Conservation (phyloP, 2,329 filamentous ascomycete genomes). For the Emergomyces pasteurianus region DNA sequence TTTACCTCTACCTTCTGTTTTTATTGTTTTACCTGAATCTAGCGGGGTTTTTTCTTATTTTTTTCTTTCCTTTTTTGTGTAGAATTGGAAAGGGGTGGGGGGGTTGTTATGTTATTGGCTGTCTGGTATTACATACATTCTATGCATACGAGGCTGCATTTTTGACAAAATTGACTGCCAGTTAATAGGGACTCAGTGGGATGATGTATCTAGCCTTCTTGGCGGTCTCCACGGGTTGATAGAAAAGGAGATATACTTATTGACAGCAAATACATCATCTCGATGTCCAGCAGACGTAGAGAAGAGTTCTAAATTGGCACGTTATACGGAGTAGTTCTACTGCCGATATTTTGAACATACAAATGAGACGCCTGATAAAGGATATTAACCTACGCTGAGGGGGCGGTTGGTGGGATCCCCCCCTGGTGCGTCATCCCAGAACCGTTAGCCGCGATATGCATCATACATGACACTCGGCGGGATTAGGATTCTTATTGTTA, state of each 20-base stretch:
- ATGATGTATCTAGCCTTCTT: neutral
- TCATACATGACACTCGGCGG: neutral
- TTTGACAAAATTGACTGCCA: neutral
- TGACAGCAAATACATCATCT: no score
- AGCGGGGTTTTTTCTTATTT: neutral
- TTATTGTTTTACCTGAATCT: neutral
- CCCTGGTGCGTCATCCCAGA: neutral
- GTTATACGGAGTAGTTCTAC: no score
- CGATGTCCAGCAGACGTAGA: no score
- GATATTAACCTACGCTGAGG: neutral
- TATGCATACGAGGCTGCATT: neutral
- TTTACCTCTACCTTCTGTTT: neutral
- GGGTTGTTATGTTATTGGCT: neutral
- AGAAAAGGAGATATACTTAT: no score
- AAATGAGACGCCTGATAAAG: neutral
- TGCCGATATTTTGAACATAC: neutral
- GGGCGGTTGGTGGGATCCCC: neutral
- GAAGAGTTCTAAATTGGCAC: no score
- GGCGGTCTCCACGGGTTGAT: no score
- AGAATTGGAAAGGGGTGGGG: neutral
- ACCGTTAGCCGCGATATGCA: neutral
- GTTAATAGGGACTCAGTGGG: neutral
- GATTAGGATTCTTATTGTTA: neutral
- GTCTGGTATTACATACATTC: neutral
- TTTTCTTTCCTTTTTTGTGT: neutral